Conservation (phyloP, 23 red algal genomes). For the Chondrus crispus region DNA sequence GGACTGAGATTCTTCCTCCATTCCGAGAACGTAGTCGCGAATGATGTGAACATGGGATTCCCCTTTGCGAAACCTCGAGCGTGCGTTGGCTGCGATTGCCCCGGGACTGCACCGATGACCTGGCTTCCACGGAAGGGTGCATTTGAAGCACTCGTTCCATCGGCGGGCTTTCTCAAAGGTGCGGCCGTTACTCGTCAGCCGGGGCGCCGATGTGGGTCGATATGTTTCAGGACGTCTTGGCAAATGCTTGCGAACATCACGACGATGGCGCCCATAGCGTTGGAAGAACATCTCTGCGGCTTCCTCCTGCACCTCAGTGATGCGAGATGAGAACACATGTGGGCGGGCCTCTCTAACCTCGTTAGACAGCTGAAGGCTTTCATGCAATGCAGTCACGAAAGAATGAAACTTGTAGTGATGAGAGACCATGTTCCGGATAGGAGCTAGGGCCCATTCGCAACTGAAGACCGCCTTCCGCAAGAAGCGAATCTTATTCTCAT, state of each 20-base stretch:
- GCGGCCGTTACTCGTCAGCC: no score
- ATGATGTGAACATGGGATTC: neutral
- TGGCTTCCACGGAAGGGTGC: neutral
- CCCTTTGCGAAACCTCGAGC: neutral
- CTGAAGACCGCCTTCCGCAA: neutral
- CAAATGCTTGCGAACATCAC: no score
- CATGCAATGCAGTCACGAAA: neutral
- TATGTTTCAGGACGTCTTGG: no score
- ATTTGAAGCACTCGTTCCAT: neutral
- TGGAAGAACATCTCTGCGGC: no score
- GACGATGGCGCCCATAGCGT: no score
- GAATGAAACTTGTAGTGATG: neutral
- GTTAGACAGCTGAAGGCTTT: neutral
- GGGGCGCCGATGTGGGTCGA: no score
- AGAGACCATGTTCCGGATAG: neutral
- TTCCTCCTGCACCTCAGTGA: no score
- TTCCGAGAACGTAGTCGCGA: neutral
- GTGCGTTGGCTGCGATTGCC: neutral
- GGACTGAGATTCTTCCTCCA: neutral
- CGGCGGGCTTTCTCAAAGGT: slow-evolving; percentile 18
- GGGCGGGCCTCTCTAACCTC: neutral
- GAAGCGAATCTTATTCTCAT: neutral
- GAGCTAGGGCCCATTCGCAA: neutral
- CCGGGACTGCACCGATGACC: neutral
- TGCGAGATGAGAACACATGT: no score